These are phyloP conservation scores for Gleditsia sinensis DNA, from an alignment of 306 rosid species.

Conservation along the genomic window DNA sequence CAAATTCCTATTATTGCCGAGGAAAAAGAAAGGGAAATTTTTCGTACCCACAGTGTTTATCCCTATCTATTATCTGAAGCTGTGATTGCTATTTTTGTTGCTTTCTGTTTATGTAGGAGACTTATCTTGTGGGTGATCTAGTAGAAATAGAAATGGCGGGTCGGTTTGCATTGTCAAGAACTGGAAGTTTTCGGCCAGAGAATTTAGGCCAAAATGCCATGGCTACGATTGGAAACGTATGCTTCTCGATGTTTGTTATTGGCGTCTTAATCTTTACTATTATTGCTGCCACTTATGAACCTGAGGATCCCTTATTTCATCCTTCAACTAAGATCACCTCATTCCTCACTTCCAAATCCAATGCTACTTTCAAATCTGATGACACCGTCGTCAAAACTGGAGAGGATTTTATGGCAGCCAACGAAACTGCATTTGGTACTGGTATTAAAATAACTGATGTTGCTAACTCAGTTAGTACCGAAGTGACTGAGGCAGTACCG, in stretches of 20 bases:
- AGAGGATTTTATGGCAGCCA: constrained; percentile 91
- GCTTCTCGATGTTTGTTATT: constrained; percentile 84
- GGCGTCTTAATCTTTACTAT: constrained; percentile 88
- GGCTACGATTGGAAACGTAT: constrained; percentile 85
- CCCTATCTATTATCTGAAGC: neutral
- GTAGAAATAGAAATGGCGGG: constrained; percentile 48
- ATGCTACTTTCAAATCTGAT: constrained; percentile 95
- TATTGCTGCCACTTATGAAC: constrained; percentile 95
- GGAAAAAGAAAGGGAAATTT: no score
- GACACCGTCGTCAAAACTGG: constrained; percentile 82
- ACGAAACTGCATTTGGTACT: constrained; percentile 70
- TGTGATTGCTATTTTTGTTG: constrained; percentile 14
- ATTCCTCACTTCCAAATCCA: constrained; percentile 85
- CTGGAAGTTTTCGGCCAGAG: constrained; percentile 78
- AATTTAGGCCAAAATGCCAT: constrained; percentile 82
- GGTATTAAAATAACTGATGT: constrained; percentile 71
- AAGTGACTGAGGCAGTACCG: neutral
- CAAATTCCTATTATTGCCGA: no score
- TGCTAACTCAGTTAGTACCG: constrained; percentile 39
- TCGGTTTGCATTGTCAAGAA: constrained; percentile 59
- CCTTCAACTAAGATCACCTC: constrained; percentile 91
- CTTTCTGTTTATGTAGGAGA: constrained; percentile 42
- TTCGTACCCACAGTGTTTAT: no score
- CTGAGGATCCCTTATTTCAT: constrained; percentile 95
- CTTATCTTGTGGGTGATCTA: constrained; percentile 29